Base-by-base conservation (phyloP, 192 early-diverging fungal species). In the Entophlyctis luteolus region DNA sequence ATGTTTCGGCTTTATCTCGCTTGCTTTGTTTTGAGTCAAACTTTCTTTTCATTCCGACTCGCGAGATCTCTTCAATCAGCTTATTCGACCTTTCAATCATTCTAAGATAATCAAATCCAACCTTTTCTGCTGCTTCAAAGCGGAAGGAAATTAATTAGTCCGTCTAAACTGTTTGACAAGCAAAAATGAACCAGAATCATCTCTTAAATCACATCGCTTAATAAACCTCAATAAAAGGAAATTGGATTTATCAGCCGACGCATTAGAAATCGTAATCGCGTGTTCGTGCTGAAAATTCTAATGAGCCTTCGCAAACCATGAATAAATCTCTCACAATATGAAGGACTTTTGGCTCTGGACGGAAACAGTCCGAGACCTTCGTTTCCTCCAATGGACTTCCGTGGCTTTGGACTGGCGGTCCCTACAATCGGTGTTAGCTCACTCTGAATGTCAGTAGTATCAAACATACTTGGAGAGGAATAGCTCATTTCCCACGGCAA, bases 261-360 rank as follows among this genome's bases (percentile, higher is more conserved):
- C 14, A 45, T 33, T 49, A 63, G 31, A 63, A 63, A 33, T 63
- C 60, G 47, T 63, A 63, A 49, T 63, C 60, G 23, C 60, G 60
- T 48, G 60, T 63, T 37, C 60, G 60, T 20, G 47, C 60, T 63
- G 60, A 5, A 33, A 49, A 53, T 22, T 45, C 10, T 22, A 25
- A 1, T 53, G 14, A 33, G 32, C 16, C 10, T 22, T 36, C 18
- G 55, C 33, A 12, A 34, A 25, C 2, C 0, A 4, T 3, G 8
- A n/a, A 16, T 57, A 1, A 57, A 47, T 1, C 47, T 34, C 60
- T 4, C 50, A 49, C 60, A 50, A 48, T 34, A 63, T n/a, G 60
- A 63, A 16, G 60, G 48, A 16, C 46, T 63, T 46, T 37, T 63
- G 39, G 58, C 58, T 23, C 39, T 36, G 12, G 60, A 32, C 31